A percentile compares a stretch with the other conserved stretches of the same genome.
phyloP scores from a whole-genome alignment of 768 basidiomycete genomes.

The Nidularia pulvinata region DNA sequence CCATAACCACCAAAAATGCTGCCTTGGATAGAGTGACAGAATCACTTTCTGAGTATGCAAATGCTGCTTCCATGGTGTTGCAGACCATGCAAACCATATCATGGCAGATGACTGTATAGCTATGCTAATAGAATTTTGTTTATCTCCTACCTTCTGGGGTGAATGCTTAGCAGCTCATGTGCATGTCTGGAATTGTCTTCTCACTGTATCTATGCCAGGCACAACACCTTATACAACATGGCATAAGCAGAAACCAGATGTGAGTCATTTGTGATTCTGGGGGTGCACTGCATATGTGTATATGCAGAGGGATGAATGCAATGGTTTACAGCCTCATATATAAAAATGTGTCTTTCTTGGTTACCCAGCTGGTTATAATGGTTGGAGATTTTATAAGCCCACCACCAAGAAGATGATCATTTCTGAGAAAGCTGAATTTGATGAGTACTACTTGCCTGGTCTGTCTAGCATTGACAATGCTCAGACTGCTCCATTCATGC shows the following conservation, averaged over 20 bases:
- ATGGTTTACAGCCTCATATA: constrained; percentile 18
- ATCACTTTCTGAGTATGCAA: constrained; percentile 3
- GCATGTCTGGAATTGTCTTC: too few relatives aligned
- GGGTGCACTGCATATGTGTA: too few relatives aligned
- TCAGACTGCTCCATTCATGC: too few relatives aligned
- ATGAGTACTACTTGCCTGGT: constrained; percentile 26
- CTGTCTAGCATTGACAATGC: neutral
- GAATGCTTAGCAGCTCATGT: too few relatives aligned
- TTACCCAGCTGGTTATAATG: constrained; percentile 25
- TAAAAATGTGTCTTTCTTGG: constrained; percentile 34
- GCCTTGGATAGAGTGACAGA: constrained; percentile 7
- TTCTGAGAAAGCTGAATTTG: constrained; percentile 22
- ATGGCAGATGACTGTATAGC: constrained; percentile 12
- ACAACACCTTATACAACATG: too few relatives aligned
- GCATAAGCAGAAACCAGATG: too few relatives aligned
- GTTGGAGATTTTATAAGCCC: constrained; percentile 31
- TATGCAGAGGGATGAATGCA: constrained; percentile 12
- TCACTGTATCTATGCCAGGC: too few relatives aligned
- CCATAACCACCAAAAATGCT: neutral
- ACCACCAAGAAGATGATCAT: constrained; percentile 19
- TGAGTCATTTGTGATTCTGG: too few relatives aligned
- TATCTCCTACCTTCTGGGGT: too few relatives aligned
- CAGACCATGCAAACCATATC: constrained; percentile 31
- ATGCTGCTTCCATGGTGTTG: constrained; percentile 24
- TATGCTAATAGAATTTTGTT: too few relatives aligned